These are phyloP conservation scores for Aspergillus sp. DNA, from an alignment of 2,329 filamentous ascomycete species.

Conservation along the genomic window DNA sequence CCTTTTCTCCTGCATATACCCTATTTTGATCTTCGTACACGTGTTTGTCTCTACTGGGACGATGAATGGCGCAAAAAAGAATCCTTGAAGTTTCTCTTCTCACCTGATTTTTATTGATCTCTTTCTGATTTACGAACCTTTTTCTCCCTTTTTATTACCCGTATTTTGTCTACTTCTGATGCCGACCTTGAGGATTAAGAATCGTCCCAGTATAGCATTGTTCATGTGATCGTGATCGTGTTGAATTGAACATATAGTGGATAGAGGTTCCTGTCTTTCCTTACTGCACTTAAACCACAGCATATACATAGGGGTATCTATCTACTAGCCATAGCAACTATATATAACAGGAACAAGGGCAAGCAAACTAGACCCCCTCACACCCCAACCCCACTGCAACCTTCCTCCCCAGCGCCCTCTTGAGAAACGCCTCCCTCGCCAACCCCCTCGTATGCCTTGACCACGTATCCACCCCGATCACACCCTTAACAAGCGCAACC, in stretches of 20 bases:
- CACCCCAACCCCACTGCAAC: constrained; percentile 42
- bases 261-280: neutral
- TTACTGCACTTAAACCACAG: neutral
- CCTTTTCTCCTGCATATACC: constrained; percentile 2
- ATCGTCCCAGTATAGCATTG: too few species aligned
- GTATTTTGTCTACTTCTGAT: neutral
- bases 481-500: constrained; percentile 38
- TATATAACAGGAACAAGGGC: neutral
- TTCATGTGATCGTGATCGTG: neutral
- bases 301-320: neutral
- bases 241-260: neutral
- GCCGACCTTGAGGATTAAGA: too few species aligned
- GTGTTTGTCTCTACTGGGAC: too few species aligned
- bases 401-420: constrained; percentile 41
- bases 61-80: too few species aligned
- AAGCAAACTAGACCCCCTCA: constrained; percentile 15
- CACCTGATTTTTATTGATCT: constrained; percentile 1
- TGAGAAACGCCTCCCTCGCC: constrained; percentile 43
- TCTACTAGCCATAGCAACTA: neutral
- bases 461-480: constrained; percentile 42
- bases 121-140: constrained; percentile 6
- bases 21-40: neutral
- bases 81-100: too few species aligned
- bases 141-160: neutral
- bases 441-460: constrained; percentile 41